Evolutionary conservation across 768 basidiomycete species (phyloP), one percentile per base, ranked within the genome.

Genomic region (Lactarius pseudohatsudake): DNA sequence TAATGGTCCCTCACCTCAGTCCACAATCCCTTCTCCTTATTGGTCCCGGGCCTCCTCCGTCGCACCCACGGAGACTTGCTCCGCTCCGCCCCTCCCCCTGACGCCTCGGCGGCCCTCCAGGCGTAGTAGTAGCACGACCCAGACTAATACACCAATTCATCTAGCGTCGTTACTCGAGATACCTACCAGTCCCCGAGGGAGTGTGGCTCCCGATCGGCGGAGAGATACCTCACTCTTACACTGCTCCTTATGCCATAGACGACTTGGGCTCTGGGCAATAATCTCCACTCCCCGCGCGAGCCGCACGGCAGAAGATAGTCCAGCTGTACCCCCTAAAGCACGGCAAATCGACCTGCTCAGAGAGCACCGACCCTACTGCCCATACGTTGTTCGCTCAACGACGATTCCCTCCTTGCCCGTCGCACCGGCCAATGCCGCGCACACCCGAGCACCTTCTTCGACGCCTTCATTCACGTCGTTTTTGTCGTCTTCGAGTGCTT

Each of bases 281-380:
- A 50, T 54, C 16, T 47, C 64, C 6, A 65, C 72, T 43, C 70
- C n/a, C 63, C 65, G 22, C 64, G 22, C 34, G 59, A 65, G 57
- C 69, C 64, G 54, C 67, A 38, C n/a, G 41, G 59, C 41, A 26
- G 64, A 60, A 10, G 34, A 57, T 41, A 20, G 59, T 57, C 34
- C 64, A 53, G 64, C 64, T 41, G 47, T 77, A 69, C 68, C 70
- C 70, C 15, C 65, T 6, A 74, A 66, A 61, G 72, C 71, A 20
- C 71, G 90, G 61, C 84, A 83, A 26, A 85, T 94, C 61, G 91
- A 94, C 73, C 72, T 93, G 43, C 75, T 92, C 57, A 89, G 86
- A 72, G 92, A 94, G 75, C 92, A 94, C 73, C 83, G 92, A 32
- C 89, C 90, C 3, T 92, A 90, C 71, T 94, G 92, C 70, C 92